Conservation (phyloP, 768 basidiomycete genomes). For the Tulasnella sp. region DNA sequence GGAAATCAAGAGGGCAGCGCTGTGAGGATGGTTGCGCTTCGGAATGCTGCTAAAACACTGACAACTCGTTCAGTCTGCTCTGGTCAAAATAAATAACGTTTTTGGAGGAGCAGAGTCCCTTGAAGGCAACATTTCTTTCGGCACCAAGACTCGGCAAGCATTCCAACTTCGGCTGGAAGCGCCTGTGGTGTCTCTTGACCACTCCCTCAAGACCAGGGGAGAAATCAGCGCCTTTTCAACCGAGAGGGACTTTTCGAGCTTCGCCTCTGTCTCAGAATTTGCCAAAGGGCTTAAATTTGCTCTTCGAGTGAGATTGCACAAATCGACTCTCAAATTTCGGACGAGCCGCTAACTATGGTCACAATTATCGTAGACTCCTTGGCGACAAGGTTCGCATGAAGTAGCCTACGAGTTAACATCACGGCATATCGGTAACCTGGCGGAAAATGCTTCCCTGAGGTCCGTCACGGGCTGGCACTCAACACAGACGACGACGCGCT, state of each 20-base stretch:
- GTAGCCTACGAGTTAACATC: slow-evolving; percentile 78
- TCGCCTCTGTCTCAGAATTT: slow-evolving; percentile 66
- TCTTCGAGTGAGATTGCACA: slow-evolving; percentile 66
- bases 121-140: slow-evolving; percentile 75
- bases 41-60: neutral
- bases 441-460: slow-evolving; percentile 79
- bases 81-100: slow-evolving; percentile 76
- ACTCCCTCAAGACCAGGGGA: slow-evolving; percentile 59
- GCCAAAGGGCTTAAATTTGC: slow-evolving; percentile 62
- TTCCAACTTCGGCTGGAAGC: slow-evolving; percentile 66
- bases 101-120: slow-evolving; percentile 90
- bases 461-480: slow-evolving; percentile 38
- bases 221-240: slow-evolving; percentile 68
- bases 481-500: neutral
- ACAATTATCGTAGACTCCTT: slow-evolving; percentile 15
- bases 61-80: slow-evolving; percentile 54
- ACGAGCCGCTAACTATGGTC: neutral
- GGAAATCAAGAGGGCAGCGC: slow-evolving; percentile 92
- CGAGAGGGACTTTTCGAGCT: slow-evolving; percentile 76
- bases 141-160: slow-evolving; percentile 81
- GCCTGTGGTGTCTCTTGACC: slow-evolving; percentile 48
- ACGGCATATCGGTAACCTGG: slow-evolving; percentile 67
- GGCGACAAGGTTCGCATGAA: slow-evolving; percentile 54
- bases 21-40: slow-evolving; percentile 48
- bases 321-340: neutral